A percentile compares a stretch with the other conserved stretches of the same genome.
Evolutionary conservation across 495 filamentous ascomycete genomes (phyloP).

Genomic region (Penicillium longicatenatum): DNA sequence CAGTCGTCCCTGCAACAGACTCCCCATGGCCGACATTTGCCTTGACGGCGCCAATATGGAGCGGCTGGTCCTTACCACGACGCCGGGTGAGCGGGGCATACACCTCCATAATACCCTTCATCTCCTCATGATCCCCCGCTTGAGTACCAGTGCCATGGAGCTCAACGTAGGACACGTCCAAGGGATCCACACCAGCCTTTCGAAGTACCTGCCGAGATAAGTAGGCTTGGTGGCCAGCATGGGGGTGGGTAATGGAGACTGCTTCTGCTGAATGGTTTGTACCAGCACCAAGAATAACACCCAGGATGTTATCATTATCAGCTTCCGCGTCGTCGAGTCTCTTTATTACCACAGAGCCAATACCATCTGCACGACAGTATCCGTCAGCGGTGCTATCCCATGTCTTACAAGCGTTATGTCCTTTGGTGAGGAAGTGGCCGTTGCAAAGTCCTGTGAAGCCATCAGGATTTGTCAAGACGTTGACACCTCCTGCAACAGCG

Average conservation of each 20-base stretch:
- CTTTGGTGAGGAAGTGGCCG: conserved; percentile 67
- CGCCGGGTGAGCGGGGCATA: too few relatives aligned
- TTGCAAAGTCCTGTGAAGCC: conserved; percentile 68
- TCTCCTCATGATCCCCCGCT: conserved; percentile 40
- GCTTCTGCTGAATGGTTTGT: conserved; percentile 53
- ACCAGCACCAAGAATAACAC: conserved; percentile 35
- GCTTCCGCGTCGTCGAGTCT: conserved; percentile 47
- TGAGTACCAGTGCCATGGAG: conserved; percentile 51
- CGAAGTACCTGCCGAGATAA: conserved; percentile 46
- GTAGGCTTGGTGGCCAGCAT: conserved; percentile 48
- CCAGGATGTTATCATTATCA: conserved; percentile 50
- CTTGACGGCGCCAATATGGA: conserved; percentile 39
- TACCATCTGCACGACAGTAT: conserved; percentile 62
- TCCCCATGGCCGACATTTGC: conserved; percentile 46
- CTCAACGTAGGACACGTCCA: conserved; percentile 55
- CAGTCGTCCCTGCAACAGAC: conserved; percentile 30
- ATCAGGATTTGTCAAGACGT: conserved; percentile 65
- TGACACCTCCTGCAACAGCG: conserved; percentile 71
- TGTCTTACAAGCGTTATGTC: conserved; percentile 55
- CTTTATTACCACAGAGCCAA: conserved; percentile 48
- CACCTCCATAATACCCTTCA: too few relatives aligned
- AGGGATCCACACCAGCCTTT: conserved; percentile 46
- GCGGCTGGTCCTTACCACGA: too few relatives aligned
- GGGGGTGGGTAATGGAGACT: conserved; percentile 46
- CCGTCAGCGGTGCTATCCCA: conserved; percentile 71